Conservation (phyloP, 2,329 filamentous ascomycete genomes). For the Myriangium duriaei region DNA sequence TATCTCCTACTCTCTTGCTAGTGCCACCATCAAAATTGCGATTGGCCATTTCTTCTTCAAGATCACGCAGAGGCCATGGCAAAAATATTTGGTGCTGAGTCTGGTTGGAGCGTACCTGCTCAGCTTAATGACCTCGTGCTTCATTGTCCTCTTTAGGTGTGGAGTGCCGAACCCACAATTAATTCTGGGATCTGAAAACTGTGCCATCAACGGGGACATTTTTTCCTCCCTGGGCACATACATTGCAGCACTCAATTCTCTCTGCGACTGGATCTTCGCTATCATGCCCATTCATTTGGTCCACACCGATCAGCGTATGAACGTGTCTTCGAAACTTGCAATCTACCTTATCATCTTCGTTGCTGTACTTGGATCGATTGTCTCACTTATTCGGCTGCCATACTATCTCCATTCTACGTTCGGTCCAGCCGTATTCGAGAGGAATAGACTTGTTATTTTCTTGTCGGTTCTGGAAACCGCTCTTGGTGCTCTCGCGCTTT, state of each 20-base stretch:
- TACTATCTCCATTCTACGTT: not conserved
- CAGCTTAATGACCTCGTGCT: not conserved
- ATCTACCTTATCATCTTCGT: slow-evolving; percentile 5
- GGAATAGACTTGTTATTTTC: not conserved
- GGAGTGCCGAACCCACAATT: not conserved
- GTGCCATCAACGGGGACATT: not conserved
- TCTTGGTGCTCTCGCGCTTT: slow-evolving; percentile 2
- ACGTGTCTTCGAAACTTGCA: not conserved
- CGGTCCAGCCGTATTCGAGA: slow-evolving; percentile 1
- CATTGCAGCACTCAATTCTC: slow-evolving; percentile 1
- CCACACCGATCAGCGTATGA: not conserved
- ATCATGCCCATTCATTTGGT: slow-evolving; percentile 2
- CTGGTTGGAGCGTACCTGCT: not conserved
- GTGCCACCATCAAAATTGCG: slow-evolving; percentile 1
- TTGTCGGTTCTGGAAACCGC: slow-evolving; percentile 7
- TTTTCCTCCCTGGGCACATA: not conserved
- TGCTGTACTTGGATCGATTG: slow-evolving; percentile 1
- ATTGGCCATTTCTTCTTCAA: slow-evolving; percentile 7
- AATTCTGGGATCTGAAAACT: not conserved
- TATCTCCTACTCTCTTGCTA: not conserved
- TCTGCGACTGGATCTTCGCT: slow-evolving; percentile 7
- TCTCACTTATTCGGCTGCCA: slow-evolving; percentile 3
- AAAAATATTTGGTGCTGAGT: slow-evolving; percentile 3
- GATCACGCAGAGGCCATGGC: slow-evolving; percentile 3
- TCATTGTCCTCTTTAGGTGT: slow-evolving; percentile 5